phyloP scores from a whole-genome alignment of 306 rosid genomes.

The Corylus avellana region DNA sequence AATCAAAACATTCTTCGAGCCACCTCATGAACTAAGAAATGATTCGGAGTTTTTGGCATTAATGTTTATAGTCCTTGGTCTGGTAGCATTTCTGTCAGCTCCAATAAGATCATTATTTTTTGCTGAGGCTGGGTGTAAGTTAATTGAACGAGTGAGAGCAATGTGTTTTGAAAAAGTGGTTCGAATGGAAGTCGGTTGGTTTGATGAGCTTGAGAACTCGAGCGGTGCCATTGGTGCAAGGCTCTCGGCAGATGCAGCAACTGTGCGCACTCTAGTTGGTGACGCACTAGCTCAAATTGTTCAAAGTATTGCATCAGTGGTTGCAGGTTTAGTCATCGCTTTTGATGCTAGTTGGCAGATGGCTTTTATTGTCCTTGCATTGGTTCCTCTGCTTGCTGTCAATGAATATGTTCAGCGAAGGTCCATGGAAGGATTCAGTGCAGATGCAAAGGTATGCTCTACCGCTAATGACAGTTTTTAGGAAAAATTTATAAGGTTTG shows the following conservation, averaged over 20 bases:
- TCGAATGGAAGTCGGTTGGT: slow-evolving; percentile 82
- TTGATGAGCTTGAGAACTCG: slow-evolving; percentile 78
- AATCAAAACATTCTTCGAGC: slow-evolving; percentile 66
- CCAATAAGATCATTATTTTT: slow-evolving; percentile 66
- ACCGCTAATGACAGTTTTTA: neutral
- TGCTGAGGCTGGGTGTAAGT: slow-evolving; percentile 70
- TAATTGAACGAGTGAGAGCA: slow-evolving; percentile 68
- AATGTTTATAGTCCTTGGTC: slow-evolving; percentile 56
- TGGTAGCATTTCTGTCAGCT: slow-evolving; percentile 30
- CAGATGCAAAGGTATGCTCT: slow-evolving; percentile 74
- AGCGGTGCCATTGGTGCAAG: slow-evolving; percentile 83
- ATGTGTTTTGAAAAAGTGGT: slow-evolving; percentile 76
- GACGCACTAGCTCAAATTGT: slow-evolving; percentile 65
- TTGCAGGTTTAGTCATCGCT: slow-evolving; percentile 81
- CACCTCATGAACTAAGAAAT: slow-evolving; percentile 51
- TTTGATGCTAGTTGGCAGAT: slow-evolving; percentile 71
- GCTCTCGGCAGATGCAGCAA: slow-evolving; percentile 86
- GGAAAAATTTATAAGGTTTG: neutral
- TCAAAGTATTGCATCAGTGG: slow-evolving; percentile 55
- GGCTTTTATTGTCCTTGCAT: slow-evolving; percentile 59
- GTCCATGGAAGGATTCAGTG: slow-evolving; percentile 87
- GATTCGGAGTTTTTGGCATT: slow-evolving; percentile 76
- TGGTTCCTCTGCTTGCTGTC: slow-evolving; percentile 67
- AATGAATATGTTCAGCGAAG: slow-evolving; percentile 70
- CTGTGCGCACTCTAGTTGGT: slow-evolving; percentile 76